Evolutionary conservation across 1,139 yeast genomes (phyloP).

Genomic region (Candida pseudoviswanathii): DNA sequence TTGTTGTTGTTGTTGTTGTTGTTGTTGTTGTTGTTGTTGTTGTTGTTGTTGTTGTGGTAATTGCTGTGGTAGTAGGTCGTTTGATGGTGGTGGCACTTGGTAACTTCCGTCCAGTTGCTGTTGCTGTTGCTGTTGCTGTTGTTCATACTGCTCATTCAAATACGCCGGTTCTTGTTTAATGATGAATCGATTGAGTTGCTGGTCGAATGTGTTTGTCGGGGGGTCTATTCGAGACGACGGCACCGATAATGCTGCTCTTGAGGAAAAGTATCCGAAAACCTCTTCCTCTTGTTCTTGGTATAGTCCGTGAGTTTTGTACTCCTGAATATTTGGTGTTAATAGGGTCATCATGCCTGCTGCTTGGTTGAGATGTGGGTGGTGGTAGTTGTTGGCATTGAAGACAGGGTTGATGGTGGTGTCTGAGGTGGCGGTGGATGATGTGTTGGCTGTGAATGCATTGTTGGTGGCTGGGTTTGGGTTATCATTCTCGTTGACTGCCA

Average conservation of each 20-base stretch:
- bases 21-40: conserved; percentile 6
- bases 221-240: conserved; percentile 18
- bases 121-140: not conserved
- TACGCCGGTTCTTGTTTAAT: not conserved
- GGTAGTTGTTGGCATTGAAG: not conserved
- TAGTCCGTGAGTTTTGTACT: conserved; percentile 1
- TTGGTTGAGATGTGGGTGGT: not conserved
- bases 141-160: not conserved
- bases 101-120: not conserved
- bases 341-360: not conserved
- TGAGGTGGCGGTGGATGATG: not conserved
- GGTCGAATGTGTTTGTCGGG: conserved; percentile 12
- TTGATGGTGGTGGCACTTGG: not conserved
- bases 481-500: not conserved
- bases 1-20: conserved; percentile 3
- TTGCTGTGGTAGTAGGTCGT: not conserved
- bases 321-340: conserved; percentile 7
- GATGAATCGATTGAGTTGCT: conserved; percentile 12
- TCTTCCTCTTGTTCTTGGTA: conserved; percentile 4
- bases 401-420: not conserved
- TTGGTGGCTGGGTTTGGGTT: not conserved
- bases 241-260: conserved; percentile 15
- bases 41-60: conserved; percentile 3
- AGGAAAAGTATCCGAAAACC: conserved; percentile 13
- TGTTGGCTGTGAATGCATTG: not conserved